Evolutionary conservation across 1,139 yeast species (phyloP), one percentile per base, ranked within the genome.

Genomic region (Pichia sp.): DNA sequence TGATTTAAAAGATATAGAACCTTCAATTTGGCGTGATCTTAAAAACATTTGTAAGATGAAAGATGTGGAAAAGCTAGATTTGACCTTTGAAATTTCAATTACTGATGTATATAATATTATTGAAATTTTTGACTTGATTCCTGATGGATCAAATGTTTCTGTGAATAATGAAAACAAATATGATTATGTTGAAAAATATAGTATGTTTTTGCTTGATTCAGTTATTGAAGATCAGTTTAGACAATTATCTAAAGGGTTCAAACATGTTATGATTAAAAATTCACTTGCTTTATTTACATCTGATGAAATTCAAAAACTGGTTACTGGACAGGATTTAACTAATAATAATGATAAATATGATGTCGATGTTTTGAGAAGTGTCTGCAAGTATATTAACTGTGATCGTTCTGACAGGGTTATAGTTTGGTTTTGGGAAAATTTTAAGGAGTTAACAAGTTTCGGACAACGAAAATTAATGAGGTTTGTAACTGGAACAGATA

Each of bases 401-500:
- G 73, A 76, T 0, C 50, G 57, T 18, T 50, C 56, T 1, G 64
- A 72, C 5, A 45, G 50, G 0, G 65, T 78, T 0, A 68, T 87
- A 4, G 45, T 55, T 26, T 89, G 97, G 96, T 86, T 91, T 57
- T 91, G 97, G 97, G 78, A 80, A 19, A 76, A 76, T 56, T 69
- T 88, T 50, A 64, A 63, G 11, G 54, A 59, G 5, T 63, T 82
- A 50, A 60, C 66, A 2, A 64, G 66, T 32, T 52, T 49, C 1
- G 64, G 72, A 25, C 93, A 85, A 52, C 76, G 78, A 50, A 74
- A 72, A 50, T 65, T 89, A 31, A 63, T 91, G 31, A 69, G 72
- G 26, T 91, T 91, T 61, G 79, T 89, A 6, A 88, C 96, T 0
- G 96, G 97, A 0, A 80, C 95, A 1, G 96, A 88, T 55, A 66